Base-by-base conservation (phyloP, 306 rosid genomes). In the Casuarina equisetifolia region DNA sequence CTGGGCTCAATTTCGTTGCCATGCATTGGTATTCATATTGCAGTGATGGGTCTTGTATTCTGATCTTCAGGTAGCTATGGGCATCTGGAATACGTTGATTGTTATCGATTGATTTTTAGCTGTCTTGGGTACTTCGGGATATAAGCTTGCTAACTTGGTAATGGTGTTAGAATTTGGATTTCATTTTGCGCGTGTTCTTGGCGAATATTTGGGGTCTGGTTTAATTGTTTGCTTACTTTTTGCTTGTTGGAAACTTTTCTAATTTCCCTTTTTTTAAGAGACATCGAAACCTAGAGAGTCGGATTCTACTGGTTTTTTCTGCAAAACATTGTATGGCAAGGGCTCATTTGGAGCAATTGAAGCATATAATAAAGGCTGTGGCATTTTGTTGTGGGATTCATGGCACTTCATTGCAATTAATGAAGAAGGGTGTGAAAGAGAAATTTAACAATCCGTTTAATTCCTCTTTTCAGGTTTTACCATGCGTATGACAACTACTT, bases 401-500 rank as follows among this genome's bases (percentile, higher is more conserved):
- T 8, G 35, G 12, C 50, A 38, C 69, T 63, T 63, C 69, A 6
- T 38, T 63, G 20, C 69, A 15, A 36, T 63, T 38, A 63, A 38
- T 15, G 46, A 63, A 38, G 38, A 36, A 1, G 44, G 69, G 25
- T 12, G 45, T 36, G 69, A 38, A 36, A 38, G 2, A 54, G 77
- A 59, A 53, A 73, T 69, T 9, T 79, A 70, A 76, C 72, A 6
- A 35, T 59, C 13, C 36, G 42, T 39, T 46, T 69, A 78, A 36
- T 46, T 1, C 54, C 72, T 73, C 74, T 62, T 78, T 79, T 76
- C 82, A 92, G 97, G 98, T 95, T 95, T 85, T 91, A 91, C 79
- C 98, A 95, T 79, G 98, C 97, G 0, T 91, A 95, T 81, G 97
- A 91, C 86, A 95, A 92, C 88, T 91, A 95, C 80, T 92, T 95